phyloP scores from a whole-genome alignment of 1,284 basidiomycete species.

The Malassezia yamatoensis region DNA sequence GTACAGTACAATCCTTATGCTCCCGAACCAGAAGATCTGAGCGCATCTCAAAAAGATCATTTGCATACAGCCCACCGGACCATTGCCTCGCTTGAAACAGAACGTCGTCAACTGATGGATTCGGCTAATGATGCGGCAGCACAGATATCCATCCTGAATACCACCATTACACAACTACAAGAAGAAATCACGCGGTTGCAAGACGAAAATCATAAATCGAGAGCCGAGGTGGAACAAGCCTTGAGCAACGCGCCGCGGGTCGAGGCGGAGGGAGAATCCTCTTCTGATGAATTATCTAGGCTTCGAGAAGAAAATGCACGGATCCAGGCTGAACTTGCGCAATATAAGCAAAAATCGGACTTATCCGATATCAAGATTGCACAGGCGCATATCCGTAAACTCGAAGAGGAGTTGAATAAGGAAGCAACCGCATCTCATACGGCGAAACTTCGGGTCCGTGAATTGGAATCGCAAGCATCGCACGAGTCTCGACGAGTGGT shows the following conservation, averaged over 20 bases:
- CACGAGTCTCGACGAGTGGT: neutral
- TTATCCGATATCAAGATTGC: neutral
- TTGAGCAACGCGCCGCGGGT: too few species aligned
- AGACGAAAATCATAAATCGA: neutral
- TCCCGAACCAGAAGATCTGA: too few species aligned
- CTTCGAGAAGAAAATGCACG: neutral
- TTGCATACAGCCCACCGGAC: neutral
- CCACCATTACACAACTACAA: neutral
- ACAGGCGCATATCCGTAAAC: neutral
- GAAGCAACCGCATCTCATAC: constrained; percentile 1
- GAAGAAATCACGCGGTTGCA: neutral
- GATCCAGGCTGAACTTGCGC: neutral
- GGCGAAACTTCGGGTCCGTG: constrained; percentile 1
- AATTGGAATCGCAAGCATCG: neutral
- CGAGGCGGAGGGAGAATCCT: neutral
- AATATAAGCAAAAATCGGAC: too few species aligned
- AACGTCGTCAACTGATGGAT: constrained; percentile 1
- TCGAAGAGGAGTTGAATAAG: neutral
- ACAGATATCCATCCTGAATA: neutral
- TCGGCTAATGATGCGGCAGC: constrained; percentile 3
- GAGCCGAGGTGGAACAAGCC: too few species aligned
- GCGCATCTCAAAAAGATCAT: neutral
- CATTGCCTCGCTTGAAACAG: neutral
- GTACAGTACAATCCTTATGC: too few species aligned
- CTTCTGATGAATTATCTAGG: neutral